phyloP scores from a whole-genome alignment of 1,139 yeast species.

The Zygosaccharomyces pseudobailii region DNA sequence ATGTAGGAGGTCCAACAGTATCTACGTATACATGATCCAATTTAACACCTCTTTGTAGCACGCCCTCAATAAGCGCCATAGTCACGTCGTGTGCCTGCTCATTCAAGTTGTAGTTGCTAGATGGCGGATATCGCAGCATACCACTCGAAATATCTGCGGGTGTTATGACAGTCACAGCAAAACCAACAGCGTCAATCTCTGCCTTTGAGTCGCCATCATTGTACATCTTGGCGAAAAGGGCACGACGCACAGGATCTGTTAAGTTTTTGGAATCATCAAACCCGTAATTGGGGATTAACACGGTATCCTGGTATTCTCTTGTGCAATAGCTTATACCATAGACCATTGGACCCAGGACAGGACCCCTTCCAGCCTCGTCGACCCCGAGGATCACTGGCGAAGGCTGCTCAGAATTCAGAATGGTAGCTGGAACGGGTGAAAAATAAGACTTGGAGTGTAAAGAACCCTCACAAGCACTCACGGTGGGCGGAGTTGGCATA shows the following conservation, averaged over 20 bases:
- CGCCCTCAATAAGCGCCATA: slow-evolving; percentile 62
- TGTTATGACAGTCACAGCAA: slow-evolving; percentile 81
- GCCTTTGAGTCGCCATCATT: slow-evolving; percentile 45
- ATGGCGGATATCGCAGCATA: slow-evolving; percentile 64
- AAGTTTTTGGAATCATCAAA: slow-evolving; percentile 92
- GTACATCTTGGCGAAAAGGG: slow-evolving; percentile 58
- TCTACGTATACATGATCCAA: slow-evolving; percentile 77
- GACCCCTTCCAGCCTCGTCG: slow-evolving; percentile 98
- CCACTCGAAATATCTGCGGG: slow-evolving; percentile 85
- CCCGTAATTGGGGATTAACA: slow-evolving; percentile 56
- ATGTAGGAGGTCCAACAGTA: slow-evolving; percentile 92
- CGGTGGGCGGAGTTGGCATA: slow-evolving; percentile 26
- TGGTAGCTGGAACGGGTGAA: slow-evolving; percentile 34
- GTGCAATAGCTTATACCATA: slow-evolving; percentile 82
- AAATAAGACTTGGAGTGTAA: slow-evolving; percentile 35
- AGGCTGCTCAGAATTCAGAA: slow-evolving; percentile 19
- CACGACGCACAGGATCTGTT: slow-evolving; percentile 64
- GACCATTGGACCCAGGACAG: slow-evolving; percentile 96
- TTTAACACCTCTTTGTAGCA: slow-evolving; percentile 57
- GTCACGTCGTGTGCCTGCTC: slow-evolving; percentile 97
- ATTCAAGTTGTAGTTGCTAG: slow-evolving; percentile 70
- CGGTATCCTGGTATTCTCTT: slow-evolving; percentile 44
- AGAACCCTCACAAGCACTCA: slow-evolving; percentile 18
- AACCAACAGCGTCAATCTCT: slow-evolving; percentile 63
- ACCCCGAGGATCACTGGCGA: slow-evolving; percentile 63